These are phyloP conservation scores for Cryphonectria japonica DNA, from an alignment of 2,329 filamentous ascomycete genomes.

Conservation along the genomic window DNA sequence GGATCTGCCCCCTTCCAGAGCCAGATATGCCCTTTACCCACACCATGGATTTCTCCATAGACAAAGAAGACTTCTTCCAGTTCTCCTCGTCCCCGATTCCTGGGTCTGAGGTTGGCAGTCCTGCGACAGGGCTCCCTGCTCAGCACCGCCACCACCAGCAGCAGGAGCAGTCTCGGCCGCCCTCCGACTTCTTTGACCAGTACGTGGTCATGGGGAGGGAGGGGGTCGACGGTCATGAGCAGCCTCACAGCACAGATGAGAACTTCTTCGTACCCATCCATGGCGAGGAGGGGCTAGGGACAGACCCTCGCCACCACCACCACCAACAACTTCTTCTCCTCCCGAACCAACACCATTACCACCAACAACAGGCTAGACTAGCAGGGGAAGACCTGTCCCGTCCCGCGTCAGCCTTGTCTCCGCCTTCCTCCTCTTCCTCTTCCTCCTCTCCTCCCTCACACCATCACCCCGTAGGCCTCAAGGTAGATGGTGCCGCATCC, in stretches of 20 bases:
- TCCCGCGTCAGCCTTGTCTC: conserved; percentile 7
- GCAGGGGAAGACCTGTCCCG: conserved; percentile 16
- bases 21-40: conserved; percentile 19
- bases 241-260: conserved; percentile 6
- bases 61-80: conserved; percentile 29
- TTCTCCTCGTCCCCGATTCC: conserved; percentile 19
- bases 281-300: not conserved
- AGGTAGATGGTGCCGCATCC: conserved; percentile 15
- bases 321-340: not conserved
- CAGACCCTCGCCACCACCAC: not conserved
- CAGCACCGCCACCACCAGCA: not conserved
- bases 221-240: not conserved
- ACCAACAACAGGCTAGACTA: not conserved
- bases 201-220: conserved; percentile 26
- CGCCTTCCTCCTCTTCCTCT: not conserved
- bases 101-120: conserved; percentile 1
- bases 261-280: conserved; percentile 24
- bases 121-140: conserved; percentile 5
- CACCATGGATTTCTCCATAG: conserved; percentile 27
- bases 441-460: not conserved
- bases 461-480: not conserved
- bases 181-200: conserved; percentile 28
- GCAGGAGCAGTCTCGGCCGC: conserved; percentile 7
- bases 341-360: not conserved
- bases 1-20: conserved; percentile 13